A percentile compares a stretch with the other conserved stretches of the same genome.
Conservation (phyloP, 805 yeast species). For the Ogataea dorogensis region DNA sequence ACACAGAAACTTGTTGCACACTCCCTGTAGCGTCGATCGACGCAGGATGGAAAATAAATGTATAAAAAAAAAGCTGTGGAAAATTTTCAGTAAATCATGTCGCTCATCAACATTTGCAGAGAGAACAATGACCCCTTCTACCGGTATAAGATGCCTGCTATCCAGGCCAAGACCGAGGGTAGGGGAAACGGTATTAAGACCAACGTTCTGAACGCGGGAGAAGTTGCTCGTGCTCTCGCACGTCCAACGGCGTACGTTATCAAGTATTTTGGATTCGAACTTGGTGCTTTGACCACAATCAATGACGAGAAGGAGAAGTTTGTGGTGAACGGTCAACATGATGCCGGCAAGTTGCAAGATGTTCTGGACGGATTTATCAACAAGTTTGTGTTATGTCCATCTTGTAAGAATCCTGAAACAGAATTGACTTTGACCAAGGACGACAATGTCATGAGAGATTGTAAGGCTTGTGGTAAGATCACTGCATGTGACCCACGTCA, state of each 20-base stretch:
- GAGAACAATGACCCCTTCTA: constrained; percentile 97
- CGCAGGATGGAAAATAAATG: constrained; percentile 5
- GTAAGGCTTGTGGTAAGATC: constrained; percentile 97
- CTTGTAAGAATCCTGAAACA: constrained; percentile 97
- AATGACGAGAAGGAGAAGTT: constrained; percentile 81
- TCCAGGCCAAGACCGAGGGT: constrained; percentile 96
- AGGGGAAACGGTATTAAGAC: constrained; percentile 99
- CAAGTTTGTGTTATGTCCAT: constrained; percentile 89
- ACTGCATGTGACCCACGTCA: constrained; percentile 81
- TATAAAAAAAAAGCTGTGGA: constrained; percentile 4
- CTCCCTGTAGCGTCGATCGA: constrained; percentile 39
- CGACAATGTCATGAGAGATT: constrained; percentile 79
- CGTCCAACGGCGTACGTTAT: constrained; percentile 91
- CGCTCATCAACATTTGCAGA: constrained; percentile 90
- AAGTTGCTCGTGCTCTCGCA: constrained; percentile 90
- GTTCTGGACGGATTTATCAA: constrained; percentile 89
- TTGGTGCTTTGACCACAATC: constrained; percentile 92
- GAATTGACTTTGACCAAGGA: constrained; percentile 78
- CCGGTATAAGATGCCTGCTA: constrained; percentile 99
- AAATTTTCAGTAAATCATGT: constrained; percentile 46
- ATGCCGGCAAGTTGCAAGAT: constrained; percentile 86
- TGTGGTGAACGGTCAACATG: constrained; percentile 93
- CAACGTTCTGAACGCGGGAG: constrained; percentile 82
- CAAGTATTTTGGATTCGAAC: constrained; percentile 93
- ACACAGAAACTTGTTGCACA: constrained; percentile 93